These are phyloP conservation scores for Curvularia lunata DNA, from an alignment of 2,329 filamentous ascomycete species.

Conservation along the genomic window DNA sequence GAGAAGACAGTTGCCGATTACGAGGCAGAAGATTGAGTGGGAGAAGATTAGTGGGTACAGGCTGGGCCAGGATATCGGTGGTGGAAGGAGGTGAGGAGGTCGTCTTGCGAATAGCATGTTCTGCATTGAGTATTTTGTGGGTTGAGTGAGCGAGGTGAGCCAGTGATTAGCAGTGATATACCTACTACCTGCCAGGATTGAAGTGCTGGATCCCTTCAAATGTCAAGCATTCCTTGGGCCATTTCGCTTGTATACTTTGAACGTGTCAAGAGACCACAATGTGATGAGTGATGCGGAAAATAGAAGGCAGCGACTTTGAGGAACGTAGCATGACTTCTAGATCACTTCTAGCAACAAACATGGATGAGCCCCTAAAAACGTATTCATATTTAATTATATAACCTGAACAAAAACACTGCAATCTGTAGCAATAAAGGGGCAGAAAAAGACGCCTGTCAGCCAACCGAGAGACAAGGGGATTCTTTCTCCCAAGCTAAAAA, in stretches of 20 bases:
- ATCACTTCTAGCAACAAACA: neutral
- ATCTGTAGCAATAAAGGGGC: neutral
- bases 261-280: neutral
- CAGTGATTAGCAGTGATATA: constrained; percentile 3
- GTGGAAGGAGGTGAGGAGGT: constrained; percentile 44
- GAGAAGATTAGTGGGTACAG: constrained; percentile 96
- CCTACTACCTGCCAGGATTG: neutral
- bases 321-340: neutral
- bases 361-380: neutral
- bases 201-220: neutral
- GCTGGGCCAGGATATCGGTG: constrained; percentile 60
- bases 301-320: neutral
- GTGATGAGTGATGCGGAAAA: neutral
- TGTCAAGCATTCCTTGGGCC: neutral
- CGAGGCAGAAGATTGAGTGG: constrained; percentile 99
- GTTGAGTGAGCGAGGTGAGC: neutral
- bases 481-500: neutral
- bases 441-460: neutral
- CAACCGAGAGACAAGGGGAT: neutral
- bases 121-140: neutral
- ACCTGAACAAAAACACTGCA: neutral
- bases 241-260: neutral
- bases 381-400: neutral
- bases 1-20: constrained; percentile 91
- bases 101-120: neutral